Evolutionary conservation across 371 early-diverging fungal genomes (phyloP).

Genomic region (Batrachochytrium dendrobatidis): DNA sequence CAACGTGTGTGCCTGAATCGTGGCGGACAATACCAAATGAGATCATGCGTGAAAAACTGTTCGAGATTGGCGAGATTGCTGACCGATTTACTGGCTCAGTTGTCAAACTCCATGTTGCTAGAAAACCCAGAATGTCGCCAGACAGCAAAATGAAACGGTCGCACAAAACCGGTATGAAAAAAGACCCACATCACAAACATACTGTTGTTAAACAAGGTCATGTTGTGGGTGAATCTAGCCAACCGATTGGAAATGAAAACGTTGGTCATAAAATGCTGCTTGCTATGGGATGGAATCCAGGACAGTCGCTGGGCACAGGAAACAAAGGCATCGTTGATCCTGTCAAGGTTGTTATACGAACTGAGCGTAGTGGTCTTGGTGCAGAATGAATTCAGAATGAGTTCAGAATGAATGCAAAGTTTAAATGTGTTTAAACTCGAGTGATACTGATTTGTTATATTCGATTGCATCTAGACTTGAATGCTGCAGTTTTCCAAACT

Average conservation of each 20-base stretch:
- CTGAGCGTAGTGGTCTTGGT: conserved; percentile 9
- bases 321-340: conserved; percentile 8
- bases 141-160: not conserved
- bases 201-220: not conserved
- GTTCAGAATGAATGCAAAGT: no score
- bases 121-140: not conserved
- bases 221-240: not conserved
- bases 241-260: no score
- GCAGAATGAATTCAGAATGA: no score
- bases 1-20: not conserved
- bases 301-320: conserved; percentile 6
- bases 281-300: conserved; percentile 11
- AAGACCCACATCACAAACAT: not conserved
- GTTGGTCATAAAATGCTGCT: conserved; percentile 11
- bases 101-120: not conserved
- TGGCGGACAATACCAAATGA: not conserved
- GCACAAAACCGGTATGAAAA: not conserved
- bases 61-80: not conserved
- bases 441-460: no score
- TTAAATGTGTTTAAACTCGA: no score
- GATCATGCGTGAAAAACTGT: not conserved
- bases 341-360: conserved; percentile 8
- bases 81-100: not conserved
- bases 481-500: no score
- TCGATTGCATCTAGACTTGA: no score